A percentile compares a stretch with the other conserved stretches of the same genome.
Evolutionary conservation across 176 grass and related monocot genomes (phyloP).

Genomic region (Urochloa ruziziensis): DNA sequence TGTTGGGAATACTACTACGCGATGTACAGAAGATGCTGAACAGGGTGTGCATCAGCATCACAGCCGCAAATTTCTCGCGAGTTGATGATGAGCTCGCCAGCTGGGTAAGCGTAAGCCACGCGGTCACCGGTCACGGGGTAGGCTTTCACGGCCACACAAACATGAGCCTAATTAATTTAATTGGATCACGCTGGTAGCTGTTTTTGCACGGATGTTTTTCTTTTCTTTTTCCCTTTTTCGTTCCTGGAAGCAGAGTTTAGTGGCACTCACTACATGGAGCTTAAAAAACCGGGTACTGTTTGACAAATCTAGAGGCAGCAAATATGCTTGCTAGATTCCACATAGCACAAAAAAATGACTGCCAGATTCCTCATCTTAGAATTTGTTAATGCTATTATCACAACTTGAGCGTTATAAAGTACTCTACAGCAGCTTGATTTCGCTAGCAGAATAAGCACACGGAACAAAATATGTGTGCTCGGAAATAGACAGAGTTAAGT

Average conservation of each 20-base stretch:
- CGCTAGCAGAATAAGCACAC: neutral
- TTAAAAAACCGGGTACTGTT: neutral
- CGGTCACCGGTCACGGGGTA: constrained; percentile 37
- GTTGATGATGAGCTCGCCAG: constrained; percentile 23
- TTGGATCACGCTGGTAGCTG: neutral
- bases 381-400: neutral
- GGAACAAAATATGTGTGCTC: neutral
- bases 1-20: neutral
- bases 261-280: neutral
- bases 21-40: neutral
- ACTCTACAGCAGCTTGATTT: neutral
- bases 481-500: too few relatives aligned
- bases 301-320: neutral
- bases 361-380: neutral
- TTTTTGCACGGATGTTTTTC: neutral
- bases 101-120: neutral
- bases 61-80: neutral
- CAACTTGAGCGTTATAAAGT: neutral
- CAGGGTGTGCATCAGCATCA: neutral
- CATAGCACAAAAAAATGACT: neutral
- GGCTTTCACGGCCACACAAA: neutral
- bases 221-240: neutral
- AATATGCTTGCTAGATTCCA: neutral
- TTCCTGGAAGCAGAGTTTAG: neutral
- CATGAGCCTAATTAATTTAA: neutral